These are phyloP conservation scores for Noccaea caerulescens DNA, from an alignment of 345 rosid genomes.

Conservation along the genomic window DNA sequence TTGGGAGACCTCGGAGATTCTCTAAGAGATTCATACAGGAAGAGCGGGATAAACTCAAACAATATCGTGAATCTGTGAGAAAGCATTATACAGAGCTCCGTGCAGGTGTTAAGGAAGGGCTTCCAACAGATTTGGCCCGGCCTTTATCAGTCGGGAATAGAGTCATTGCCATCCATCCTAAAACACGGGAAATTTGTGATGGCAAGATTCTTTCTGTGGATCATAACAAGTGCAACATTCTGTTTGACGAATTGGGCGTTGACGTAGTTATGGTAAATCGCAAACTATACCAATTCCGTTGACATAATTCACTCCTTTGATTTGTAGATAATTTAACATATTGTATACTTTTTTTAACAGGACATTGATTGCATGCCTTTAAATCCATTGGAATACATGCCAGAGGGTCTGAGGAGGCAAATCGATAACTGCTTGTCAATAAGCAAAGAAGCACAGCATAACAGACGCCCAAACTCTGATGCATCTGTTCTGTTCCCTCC, in stretches of 20 bases:
- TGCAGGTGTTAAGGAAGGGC: slow-evolving; percentile 69
- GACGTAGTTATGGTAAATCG: slow-evolving; percentile 77
- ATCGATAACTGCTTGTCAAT: slow-evolving; percentile 46
- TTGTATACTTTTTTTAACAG: slow-evolving; percentile 46
- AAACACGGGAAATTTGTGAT: slow-evolving; percentile 76
- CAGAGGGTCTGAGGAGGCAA: slow-evolving; percentile 78
- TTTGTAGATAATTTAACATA: neutral
- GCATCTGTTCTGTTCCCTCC: slow-evolving; percentile 49
- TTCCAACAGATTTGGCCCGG: slow-evolving; percentile 79
- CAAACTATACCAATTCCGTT: slow-evolving; percentile 13
- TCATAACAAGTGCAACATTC: slow-evolving; percentile 71
- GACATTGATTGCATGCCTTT: slow-evolving; percentile 98
- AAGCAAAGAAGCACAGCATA: slow-evolving; percentile 52
- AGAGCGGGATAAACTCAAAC: slow-evolving; percentile 85
- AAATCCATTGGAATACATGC: slow-evolving; percentile 78
- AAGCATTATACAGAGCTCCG: slow-evolving; percentile 76
- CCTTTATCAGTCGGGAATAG: slow-evolving; percentile 90
- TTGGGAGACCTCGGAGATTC: slow-evolving; percentile 94
- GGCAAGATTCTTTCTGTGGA: slow-evolving; percentile 90
- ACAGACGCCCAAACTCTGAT: slow-evolving; percentile 49
- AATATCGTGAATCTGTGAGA: slow-evolving; percentile 86
- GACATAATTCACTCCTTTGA: neutral
- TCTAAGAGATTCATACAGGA: slow-evolving; percentile 76
- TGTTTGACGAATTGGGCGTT: slow-evolving; percentile 84
- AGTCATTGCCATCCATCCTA: slow-evolving; percentile 83